A percentile compares a stretch with the other conserved stretches of the same genome.
These are phyloP conservation scores for Panicum virgatum DNA, from an alignment of 202 grass and related monocot genomes.

Conservation along the genomic window DNA sequence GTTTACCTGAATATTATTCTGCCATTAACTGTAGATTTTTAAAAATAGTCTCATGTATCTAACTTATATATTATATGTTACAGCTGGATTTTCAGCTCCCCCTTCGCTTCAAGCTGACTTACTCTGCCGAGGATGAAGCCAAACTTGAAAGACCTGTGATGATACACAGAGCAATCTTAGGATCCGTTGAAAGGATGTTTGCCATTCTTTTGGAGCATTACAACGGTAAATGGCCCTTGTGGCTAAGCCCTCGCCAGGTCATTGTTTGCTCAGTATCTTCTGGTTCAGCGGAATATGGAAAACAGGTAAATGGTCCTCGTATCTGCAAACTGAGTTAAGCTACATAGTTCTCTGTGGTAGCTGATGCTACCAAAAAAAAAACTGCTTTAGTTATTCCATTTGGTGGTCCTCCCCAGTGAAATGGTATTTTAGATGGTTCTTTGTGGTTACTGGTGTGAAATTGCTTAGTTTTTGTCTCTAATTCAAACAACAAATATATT, in stretches of 20 bases:
- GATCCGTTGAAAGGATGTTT: conserved; percentile 98
- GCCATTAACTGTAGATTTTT: conserved; percentile 25
- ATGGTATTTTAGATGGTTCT: neutral
- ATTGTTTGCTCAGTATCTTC: conserved; percentile 85
- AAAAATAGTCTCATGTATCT: conserved; percentile 13
- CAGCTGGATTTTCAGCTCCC: conserved; percentile 99
- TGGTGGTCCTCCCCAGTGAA: neutral
- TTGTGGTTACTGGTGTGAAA: neutral
- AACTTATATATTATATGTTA: conserved; percentile 44
- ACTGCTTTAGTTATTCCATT: neutral
- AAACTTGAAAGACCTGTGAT: conserved; percentile 97
- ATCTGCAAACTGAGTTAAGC: conserved; percentile 29
- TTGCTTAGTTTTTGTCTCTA: neutral
- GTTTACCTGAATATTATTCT: conserved; percentile 44
- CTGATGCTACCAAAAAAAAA: neutral
- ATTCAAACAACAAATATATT: conserved; percentile 3
- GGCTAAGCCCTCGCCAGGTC: conserved; percentile 97
- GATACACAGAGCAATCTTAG: conserved; percentile 93
- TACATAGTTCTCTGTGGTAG: conserved; percentile 2
- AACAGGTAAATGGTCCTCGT: conserved; percentile 57
- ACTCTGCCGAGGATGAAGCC: conserved; percentile 94
- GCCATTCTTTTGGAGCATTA: conserved; percentile 99
- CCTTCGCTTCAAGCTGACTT: conserved; percentile 82
- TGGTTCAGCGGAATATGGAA: conserved; percentile 70
- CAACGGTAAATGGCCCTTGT: conserved; percentile 98